Percentiles rank a stretch among this genome's conserved stretches.
Conservation (phyloP, 78 protist genomes). For the Dictyostelium discoideum region DNA sequence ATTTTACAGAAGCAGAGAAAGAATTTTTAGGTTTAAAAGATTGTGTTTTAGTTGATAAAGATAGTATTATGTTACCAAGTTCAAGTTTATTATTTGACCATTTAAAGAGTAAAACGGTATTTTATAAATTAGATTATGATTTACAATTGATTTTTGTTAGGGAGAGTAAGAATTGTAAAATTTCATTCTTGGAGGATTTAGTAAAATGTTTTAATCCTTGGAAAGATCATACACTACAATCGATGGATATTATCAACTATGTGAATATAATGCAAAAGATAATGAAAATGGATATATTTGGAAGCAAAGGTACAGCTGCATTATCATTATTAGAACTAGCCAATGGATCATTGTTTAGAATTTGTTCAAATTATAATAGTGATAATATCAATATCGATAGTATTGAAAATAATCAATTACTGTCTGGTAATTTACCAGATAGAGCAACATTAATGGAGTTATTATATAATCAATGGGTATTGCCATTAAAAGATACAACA, state of each 20-base stretch:
- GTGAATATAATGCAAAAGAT: not conserved
- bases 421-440: not conserved
- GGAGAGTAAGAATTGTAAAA: not conserved
- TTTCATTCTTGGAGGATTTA: not conserved
- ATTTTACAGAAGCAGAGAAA: conserved; percentile 3
- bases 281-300: not conserved
- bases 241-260: not conserved
- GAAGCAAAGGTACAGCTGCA: not conserved
- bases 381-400: not conserved
- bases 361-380: not conserved
- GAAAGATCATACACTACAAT: not conserved
- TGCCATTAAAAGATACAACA: not conserved
- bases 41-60: not conserved
- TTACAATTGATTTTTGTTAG: not conserved
- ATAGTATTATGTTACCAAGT: not conserved
- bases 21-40: not conserved
- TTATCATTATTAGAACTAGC: not conserved
- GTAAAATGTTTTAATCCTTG: conserved; percentile 19
- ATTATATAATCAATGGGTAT: not conserved
- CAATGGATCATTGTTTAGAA: not conserved
- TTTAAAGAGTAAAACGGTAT: not conserved
- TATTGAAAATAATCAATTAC: not conserved
- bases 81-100: not conserved
- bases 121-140: conserved; percentile 10
- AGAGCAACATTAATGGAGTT: not conserved